Conservation (phyloP, 495 filamentous ascomycete species). For the Talaromyces thailandensis region DNA sequence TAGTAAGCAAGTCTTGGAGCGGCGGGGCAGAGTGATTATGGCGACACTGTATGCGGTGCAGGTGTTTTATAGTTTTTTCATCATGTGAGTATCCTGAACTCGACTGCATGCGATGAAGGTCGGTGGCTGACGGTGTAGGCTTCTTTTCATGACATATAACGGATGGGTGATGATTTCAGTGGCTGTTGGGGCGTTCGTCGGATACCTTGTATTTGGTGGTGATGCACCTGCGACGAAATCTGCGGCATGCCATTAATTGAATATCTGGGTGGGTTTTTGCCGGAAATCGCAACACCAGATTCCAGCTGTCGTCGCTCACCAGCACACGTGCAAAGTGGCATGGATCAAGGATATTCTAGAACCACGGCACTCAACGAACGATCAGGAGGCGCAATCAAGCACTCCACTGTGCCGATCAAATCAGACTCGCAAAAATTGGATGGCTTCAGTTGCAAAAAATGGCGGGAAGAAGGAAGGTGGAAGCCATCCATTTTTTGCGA, state of each 20-base stretch:
- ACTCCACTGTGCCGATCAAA: no score
- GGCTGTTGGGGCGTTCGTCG: constrained; percentile 78
- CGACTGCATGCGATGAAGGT: constrained; percentile 5
- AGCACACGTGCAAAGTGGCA: not conserved
- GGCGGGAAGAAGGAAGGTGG: no score
- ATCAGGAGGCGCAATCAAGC: no score
- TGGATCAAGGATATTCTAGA: no score
- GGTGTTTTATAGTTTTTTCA: constrained; percentile 98
- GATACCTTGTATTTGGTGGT: constrained; percentile 74
- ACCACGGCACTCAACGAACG: no score
- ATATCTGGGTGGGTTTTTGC: not conserved
- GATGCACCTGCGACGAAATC: constrained; percentile 64
- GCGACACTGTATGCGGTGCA: constrained; percentile 81
- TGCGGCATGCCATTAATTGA: constrained; percentile 74
- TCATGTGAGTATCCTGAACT: constrained; percentile 69
- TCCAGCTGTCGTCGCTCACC: not conserved
- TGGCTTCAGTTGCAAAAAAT: no score
- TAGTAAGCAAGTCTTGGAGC: constrained; percentile 32
- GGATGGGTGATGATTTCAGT: constrained; percentile 94
- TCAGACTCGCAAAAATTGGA: no score
- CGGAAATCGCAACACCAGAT: not conserved
- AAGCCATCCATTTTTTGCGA: no score
- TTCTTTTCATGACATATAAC: constrained; percentile 99
- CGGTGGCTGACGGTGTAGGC: constrained; percentile 42
- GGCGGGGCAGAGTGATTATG: constrained; percentile 65